These are phyloP conservation scores for Globisporangium cystogenes DNA, from an alignment of 352 stramenopile genomes.

Conservation along the genomic window DNA sequence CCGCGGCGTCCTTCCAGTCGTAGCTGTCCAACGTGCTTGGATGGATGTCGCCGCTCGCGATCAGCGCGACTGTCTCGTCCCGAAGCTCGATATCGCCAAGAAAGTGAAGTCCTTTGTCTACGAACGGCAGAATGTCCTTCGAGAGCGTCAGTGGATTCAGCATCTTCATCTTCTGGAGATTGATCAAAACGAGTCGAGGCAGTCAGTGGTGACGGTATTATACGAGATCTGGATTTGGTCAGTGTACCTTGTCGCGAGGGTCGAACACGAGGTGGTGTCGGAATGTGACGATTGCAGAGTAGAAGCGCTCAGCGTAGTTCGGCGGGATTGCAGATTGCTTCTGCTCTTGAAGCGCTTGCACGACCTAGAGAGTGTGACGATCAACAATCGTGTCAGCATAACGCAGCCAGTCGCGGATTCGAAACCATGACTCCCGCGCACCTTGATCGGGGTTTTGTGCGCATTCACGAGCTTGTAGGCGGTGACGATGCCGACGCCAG, in stretches of 20 bases:
- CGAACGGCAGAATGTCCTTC: conserved; percentile 39
- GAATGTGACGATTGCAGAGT: conserved; percentile 77
- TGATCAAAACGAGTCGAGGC: not conserved
- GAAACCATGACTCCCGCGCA: conserved; percentile 8
- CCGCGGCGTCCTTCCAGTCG: conserved; percentile 46
- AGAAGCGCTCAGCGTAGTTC: conserved; percentile 45
- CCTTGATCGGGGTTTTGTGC: conserved; percentile 41
- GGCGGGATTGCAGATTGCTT: conserved; percentile 33
- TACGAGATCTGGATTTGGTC: not conserved
- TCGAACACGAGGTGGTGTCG: conserved; percentile 87
- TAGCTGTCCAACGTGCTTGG: conserved; percentile 71
- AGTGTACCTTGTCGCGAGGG: conserved; percentile 52
- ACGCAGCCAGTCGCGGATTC: no score
- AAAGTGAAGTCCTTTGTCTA: conserved; percentile 56
- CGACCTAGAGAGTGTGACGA: conserved; percentile 22
- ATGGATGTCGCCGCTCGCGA: conserved; percentile 56
- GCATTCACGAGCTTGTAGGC: conserved; percentile 73
- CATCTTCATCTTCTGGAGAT: conserved; percentile 66
- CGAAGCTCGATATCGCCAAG: conserved; percentile 62
- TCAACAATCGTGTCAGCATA: not conserved
- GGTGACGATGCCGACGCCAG: conserved; percentile 72
- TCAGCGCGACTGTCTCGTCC: conserved; percentile 43
- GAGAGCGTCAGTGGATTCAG: conserved; percentile 59
- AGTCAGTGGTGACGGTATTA: not conserved
- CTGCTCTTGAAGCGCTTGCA: conserved; percentile 41